A percentile compares a stretch with the other conserved stretches of the same genome.
These are phyloP conservation scores for Cercospora sp. DNA, from an alignment of 2,329 filamentous ascomycete genomes.

Conservation along the genomic window DNA sequence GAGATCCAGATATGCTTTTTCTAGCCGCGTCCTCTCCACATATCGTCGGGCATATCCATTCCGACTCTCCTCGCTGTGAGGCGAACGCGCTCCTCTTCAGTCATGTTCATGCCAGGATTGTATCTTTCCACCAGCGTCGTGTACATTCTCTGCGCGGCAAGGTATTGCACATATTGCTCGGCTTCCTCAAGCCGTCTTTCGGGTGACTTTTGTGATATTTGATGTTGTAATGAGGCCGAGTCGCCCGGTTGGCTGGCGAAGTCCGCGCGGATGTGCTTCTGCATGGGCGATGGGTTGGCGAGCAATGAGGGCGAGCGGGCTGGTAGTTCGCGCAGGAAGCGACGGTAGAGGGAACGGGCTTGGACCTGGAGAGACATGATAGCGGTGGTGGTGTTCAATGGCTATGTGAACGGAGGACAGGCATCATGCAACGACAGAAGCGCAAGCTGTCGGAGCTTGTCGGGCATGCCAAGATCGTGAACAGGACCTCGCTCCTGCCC, in stretches of 20 bases:
- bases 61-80: slow-evolving; percentile 85
- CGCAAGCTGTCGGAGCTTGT: neutral
- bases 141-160: slow-evolving; percentile 83
- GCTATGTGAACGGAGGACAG: neutral
- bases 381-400: neutral
- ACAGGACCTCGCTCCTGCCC: neutral
- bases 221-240: slow-evolving; percentile 41
- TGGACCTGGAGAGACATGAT: slow-evolving; percentile 43
- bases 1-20: neutral
- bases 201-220: slow-evolving; percentile 28
- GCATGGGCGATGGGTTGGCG: slow-evolving; percentile 65
- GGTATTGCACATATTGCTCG: slow-evolving; percentile 78
- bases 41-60: slow-evolving; percentile 76
- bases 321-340: slow-evolving; percentile 85
- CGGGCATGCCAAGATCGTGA: neutral
- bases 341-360: slow-evolving; percentile 80
- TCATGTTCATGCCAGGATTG: slow-evolving; percentile 88
- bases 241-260: slow-evolving; percentile 47
- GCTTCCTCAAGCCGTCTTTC: slow-evolving; percentile 53
- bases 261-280: slow-evolving; percentile 65
- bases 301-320: slow-evolving; percentile 59
- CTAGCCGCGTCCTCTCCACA: slow-evolving; percentile 13
- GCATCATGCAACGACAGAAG: neutral
- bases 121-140: slow-evolving; percentile 81
- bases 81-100: slow-evolving; percentile 77